phyloP scores from a whole-genome alignment of 2,329 filamentous ascomycete genomes.

The Fusarium brachygibbosum region DNA sequence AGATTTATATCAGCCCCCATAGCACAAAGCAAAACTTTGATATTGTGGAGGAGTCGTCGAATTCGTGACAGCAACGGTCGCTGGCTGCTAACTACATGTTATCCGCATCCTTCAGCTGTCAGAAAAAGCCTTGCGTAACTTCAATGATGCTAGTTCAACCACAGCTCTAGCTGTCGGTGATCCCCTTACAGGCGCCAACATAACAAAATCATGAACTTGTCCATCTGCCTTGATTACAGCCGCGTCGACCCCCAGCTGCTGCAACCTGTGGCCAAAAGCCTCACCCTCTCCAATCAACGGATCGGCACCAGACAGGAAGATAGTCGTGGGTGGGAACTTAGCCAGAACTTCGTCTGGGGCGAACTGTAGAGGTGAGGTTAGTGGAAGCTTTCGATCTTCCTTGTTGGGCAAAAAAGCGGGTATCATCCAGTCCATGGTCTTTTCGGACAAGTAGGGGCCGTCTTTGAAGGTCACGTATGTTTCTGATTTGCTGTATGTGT shows the following conservation, averaged over 20 bases:
- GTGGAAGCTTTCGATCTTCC: slow-evolving; percentile 18
- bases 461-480: slow-evolving; percentile 28
- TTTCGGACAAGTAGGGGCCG: slow-evolving; percentile 31
- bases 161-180: slow-evolving; percentile 27
- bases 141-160: slow-evolving; percentile 23
- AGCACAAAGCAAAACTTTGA: no score
- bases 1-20: no score
- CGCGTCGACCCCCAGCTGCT: slow-evolving; percentile 11
- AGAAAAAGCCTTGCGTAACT: slow-evolving; percentile 6
- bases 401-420: slow-evolving; percentile 7
- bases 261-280: slow-evolving; percentile 24
- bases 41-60: rapidly evolving
- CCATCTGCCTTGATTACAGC: slow-evolving; percentile 27
- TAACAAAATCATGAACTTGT: slow-evolving; percentile 27
- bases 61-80: rapidly evolving
- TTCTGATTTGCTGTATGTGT: slow-evolving; percentile 21
- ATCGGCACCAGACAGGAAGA: slow-evolving; percentile 22
- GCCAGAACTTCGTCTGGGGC: slow-evolving; percentile 14
- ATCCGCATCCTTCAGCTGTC: background rate
- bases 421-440: slow-evolving; percentile 41
- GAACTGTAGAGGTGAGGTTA: slow-evolving; percentile 24
- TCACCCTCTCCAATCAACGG: slow-evolving; percentile 25
- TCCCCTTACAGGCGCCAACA: slow-evolving; percentile 10
- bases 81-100: background rate
- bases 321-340: slow-evolving; percentile 21